These are phyloP conservation scores for Colletotrichum tabaci DNA, from an alignment of 2,329 filamentous ascomycete species.

Conservation along the genomic window DNA sequence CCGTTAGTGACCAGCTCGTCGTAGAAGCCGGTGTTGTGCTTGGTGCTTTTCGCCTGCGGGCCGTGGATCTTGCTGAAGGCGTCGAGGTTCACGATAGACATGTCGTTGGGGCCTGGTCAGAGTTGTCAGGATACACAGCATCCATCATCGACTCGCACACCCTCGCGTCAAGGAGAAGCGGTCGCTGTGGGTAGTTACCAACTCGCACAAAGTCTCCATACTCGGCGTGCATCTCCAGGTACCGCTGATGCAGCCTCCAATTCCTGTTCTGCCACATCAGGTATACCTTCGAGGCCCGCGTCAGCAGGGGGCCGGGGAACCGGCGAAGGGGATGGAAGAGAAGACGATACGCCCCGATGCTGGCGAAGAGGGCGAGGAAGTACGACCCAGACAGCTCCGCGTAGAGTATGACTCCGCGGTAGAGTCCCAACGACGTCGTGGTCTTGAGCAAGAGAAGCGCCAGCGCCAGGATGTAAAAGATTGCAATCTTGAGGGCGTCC, in stretches of 20 bases:
- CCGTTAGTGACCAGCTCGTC: conserved; percentile 39
- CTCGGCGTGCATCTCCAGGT: conserved; percentile 26
- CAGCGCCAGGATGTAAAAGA: conserved; percentile 14
- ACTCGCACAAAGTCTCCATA: conserved; percentile 44
- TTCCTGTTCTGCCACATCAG: conserved; percentile 25
- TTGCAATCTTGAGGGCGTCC: conserved; percentile 5
- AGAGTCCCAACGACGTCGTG: not conserved
- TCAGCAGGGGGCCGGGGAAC: conserved; percentile 42
- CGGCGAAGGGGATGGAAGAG: conserved; percentile 41
- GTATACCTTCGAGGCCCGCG: conserved; percentile 43
- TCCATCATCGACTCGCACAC: too few relatives aligned
- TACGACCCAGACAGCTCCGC: conserved; percentile 27
- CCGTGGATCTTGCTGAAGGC: conserved; percentile 45
- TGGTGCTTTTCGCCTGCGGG: conserved; percentile 43
- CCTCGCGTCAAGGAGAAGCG: too few relatives aligned
- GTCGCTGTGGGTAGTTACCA: conserved; percentile 17
- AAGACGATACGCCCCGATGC: conserved; percentile 45
- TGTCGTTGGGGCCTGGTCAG: conserved; percentile 44
- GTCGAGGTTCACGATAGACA: conserved; percentile 42
- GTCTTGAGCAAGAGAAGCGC: conserved; percentile 15
- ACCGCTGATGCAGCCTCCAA: conserved; percentile 26
- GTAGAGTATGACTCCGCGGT: not conserved
- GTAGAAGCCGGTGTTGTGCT: conserved; percentile 44
- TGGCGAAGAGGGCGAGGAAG: conserved; percentile 46
- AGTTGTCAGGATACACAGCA: too few relatives aligned